Conservation (phyloP, 192 early-diverging fungal species). For the Backusella tuberculispora region DNA sequence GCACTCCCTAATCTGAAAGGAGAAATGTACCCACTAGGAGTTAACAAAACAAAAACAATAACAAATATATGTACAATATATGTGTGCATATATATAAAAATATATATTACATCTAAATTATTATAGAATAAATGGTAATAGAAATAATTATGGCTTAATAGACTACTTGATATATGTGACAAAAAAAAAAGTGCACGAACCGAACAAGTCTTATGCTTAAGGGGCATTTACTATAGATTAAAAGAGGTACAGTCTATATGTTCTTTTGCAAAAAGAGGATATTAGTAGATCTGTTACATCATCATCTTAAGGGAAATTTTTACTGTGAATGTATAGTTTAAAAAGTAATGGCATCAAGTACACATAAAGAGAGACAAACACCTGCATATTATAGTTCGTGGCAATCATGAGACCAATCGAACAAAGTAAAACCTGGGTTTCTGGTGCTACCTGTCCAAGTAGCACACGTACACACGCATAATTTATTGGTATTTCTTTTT, state of each 20-base stretch:
- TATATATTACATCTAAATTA: too few relatives aligned
- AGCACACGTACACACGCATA: not conserved
- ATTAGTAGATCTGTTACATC: not conserved
- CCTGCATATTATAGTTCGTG: not conserved
- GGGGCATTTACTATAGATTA: not conserved
- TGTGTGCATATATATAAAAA: too few relatives aligned
- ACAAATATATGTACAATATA: too few relatives aligned
- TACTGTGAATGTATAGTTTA: not conserved
- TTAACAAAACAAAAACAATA: not conserved
- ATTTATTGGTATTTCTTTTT: not conserved
- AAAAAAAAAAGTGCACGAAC: too few relatives aligned
- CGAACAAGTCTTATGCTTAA: too few relatives aligned
- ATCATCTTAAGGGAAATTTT: not conserved
- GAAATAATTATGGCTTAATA: too few relatives aligned
- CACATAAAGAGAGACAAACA: not conserved
- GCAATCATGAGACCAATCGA: conserved; percentile 1
- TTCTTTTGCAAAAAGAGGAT: not conserved
- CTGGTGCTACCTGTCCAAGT: not conserved
- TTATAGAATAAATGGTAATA: too few relatives aligned
- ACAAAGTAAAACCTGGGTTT: not conserved
- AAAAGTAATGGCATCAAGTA: too few relatives aligned
- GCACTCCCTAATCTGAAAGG: not conserved
- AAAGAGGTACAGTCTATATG: not conserved
- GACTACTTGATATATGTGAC: too few relatives aligned
- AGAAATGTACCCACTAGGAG: not conserved